Evolutionary conservation across 495 filamentous ascomycete genomes (phyloP).

Genomic region (Pseudevernia furfuracea): DNA sequence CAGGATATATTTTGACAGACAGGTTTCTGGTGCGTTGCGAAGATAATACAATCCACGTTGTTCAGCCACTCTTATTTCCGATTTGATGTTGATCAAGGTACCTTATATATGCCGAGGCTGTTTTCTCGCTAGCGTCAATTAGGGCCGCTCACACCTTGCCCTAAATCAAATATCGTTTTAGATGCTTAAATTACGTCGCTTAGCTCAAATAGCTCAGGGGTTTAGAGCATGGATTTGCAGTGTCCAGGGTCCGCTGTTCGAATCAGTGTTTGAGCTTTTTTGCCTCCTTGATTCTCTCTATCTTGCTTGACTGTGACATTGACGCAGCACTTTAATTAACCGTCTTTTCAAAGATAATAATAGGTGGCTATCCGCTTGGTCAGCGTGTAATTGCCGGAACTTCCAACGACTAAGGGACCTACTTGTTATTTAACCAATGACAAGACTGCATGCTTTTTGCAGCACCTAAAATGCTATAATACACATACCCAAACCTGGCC

Average conservation of each 20-base stretch:
- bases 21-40: too few species aligned
- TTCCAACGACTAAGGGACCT: background rate
- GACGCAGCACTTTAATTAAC: background rate
- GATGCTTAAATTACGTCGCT: too few species aligned
- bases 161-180: too few species aligned
- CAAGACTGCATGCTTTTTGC: background rate
- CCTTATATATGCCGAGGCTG: too few species aligned
- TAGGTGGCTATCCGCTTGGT: background rate
- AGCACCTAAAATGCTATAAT: background rate
- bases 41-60: too few species aligned
- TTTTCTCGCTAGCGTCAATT: background rate
- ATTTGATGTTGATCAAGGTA: too few species aligned
- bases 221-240: slow-evolving; percentile 6
- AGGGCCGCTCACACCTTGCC: background rate
- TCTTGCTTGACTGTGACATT: background rate
- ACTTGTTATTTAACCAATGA: background rate
- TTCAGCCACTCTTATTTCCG: too few species aligned
- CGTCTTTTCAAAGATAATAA: background rate
- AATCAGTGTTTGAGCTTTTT: slow-evolving; percentile 4
- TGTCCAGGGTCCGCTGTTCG: background rate
- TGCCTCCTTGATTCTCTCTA: too few species aligned
- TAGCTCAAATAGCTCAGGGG: slow-evolving; percentile 1
- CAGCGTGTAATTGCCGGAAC: background rate
- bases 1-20: too few species aligned
- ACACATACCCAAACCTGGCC: background rate